Evolutionary conservation across 2,329 filamentous ascomycete species (phyloP).

Genomic region (Aspergillus proliferans): DNA sequence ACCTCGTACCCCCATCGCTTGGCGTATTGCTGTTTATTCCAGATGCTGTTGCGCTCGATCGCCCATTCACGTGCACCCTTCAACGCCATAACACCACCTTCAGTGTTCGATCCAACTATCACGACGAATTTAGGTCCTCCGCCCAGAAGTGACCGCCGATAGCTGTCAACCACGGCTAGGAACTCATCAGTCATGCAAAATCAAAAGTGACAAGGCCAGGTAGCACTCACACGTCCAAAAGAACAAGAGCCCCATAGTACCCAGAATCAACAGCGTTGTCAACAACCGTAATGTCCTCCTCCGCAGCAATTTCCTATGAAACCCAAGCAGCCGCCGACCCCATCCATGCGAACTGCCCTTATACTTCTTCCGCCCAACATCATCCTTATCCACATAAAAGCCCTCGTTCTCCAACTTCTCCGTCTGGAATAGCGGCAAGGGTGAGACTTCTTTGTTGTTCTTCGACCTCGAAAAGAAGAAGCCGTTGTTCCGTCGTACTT

Average conservation of each 20-base stretch:
- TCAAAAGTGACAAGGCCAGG: neutral
- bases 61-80: conserved; percentile 97
- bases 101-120: conserved; percentile 86
- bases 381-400: conserved; percentile 68
- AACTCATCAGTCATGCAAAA: conserved; percentile 8
- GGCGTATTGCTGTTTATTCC: conserved; percentile 88
- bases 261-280: conserved; percentile 46
- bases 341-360: neutral
- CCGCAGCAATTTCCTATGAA: conserved; percentile 47
- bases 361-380: conserved; percentile 50
- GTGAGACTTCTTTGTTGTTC: conserved; percentile 64
- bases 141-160: conserved; percentile 68
- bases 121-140: conserved; percentile 89
- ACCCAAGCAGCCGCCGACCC: conserved; percentile 25
- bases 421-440: conserved; percentile 65
- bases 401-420: conserved; percentile 23
- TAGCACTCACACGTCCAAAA: conserved; percentile 64
- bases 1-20: conserved; percentile 88
- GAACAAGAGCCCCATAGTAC: conserved; percentile 53
- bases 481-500: conserved; percentile 69
- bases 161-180: conserved; percentile 54
- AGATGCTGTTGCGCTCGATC: conserved; percentile 90
- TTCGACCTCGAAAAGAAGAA: conserved; percentile 88
- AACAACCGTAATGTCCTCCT: conserved; percentile 60
- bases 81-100: conserved; percentile 98